Base-by-base conservation (phyloP, 805 yeast genomes). In the Saccharomycopsis oosterbeekiorum region DNA sequence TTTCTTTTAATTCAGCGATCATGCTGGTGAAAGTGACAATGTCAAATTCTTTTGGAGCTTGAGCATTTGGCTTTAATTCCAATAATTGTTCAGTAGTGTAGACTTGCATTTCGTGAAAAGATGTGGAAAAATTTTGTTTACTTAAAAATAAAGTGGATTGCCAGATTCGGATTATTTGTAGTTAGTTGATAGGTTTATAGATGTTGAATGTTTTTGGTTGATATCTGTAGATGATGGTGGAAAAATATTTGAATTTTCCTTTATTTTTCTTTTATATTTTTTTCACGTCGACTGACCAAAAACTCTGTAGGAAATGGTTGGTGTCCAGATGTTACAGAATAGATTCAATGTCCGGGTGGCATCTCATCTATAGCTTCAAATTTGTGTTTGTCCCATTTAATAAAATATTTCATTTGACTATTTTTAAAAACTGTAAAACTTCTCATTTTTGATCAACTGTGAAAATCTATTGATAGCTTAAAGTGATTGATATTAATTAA, bases 61-160 rank as follows among this genome's bases (percentile, higher is more conserved):
- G 75, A 17, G 85, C 89, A 59, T 76, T 76, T 55, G 80, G 80
- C 68, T 84, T 82, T 69, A 78, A 76, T 60, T 77, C 80, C 50
- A 83, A 73, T 71, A 88, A 80, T 75, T 86, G 84, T 72, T 86
- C 89, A 71, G 84, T 86, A 54, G 90, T 84, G 76, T 86, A 88
- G 51, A 62, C 59, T 37, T 59, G 57, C 60, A 58, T 56, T 26
- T 54, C 42, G 36, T 21, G 53, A 11, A 8, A 11, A 12, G 41
- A 12, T 37, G 12, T 37, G 3, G 34, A 6, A 6, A 29, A 29
- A 29, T 29, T 29, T 6, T 29, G 3, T 29, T 29, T 4, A 29
- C 6, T 29, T 6, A 29, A 6, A 6, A 29, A 29, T 29, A 6
- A 29, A 29, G 6, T 29, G 6, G 6, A 29, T 29, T 29, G 34